Conservation (phyloP, 352 stramenopile species). For the Phytophthora colocasiae region DNA sequence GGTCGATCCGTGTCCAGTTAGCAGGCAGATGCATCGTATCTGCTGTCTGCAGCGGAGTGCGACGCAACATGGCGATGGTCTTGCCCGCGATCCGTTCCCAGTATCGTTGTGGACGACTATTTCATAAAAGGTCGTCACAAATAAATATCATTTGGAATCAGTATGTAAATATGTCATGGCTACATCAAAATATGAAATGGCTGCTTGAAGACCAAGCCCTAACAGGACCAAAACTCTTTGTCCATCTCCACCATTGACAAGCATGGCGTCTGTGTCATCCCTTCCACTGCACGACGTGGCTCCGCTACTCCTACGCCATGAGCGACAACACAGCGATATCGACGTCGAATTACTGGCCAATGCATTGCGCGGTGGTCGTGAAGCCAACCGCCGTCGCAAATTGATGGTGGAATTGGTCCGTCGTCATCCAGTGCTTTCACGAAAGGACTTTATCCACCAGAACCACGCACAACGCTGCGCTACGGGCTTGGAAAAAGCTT, state of each 20-base stretch:
- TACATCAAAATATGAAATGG: constrained; percentile 5
- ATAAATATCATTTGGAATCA: background rate
- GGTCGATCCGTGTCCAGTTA: constrained; percentile 43
- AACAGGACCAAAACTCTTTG: constrained; percentile 6
- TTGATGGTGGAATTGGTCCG: constrained; percentile 32
- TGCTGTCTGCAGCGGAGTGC: background rate
- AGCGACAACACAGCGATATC: constrained; percentile 28
- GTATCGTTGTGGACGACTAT: background rate
- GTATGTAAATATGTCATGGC: constrained; percentile 1
- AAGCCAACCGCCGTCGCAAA: constrained; percentile 36
- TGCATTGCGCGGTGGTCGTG: constrained; percentile 29
- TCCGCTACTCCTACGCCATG: constrained; percentile 23
- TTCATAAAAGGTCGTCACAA: constrained; percentile 5
- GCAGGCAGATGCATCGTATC: constrained; percentile 19
- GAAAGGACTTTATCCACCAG: constrained; percentile 21
- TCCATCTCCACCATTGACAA: constrained; percentile 34
- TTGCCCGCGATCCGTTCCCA: background rate
- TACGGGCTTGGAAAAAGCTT: constrained; percentile 32
- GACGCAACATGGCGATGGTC: constrained; percentile 2
- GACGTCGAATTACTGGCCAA: constrained; percentile 29
- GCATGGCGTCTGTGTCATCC: constrained; percentile 12
- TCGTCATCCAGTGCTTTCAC: constrained; percentile 28
- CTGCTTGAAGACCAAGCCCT: constrained; percentile 9
- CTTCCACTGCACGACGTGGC: constrained; percentile 31
- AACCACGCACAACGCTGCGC: constrained; percentile 36